Evolutionary conservation across 139 green algal species (phyloP).

Genomic region (Bryopsis sp.): DNA sequence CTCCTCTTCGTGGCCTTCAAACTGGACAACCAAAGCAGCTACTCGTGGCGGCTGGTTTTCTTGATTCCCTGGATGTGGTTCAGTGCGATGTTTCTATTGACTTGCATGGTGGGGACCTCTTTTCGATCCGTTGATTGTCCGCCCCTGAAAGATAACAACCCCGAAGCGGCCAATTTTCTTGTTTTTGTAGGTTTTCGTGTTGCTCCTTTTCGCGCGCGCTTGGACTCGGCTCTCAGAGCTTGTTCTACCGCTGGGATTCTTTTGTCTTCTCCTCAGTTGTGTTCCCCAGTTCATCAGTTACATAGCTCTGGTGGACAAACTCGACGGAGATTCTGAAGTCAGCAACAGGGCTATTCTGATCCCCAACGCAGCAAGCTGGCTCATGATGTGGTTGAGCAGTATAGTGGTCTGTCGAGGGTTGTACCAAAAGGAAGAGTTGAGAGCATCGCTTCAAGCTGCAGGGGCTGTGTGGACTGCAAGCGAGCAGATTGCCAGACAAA

Average conservation of each 20-base stretch:
- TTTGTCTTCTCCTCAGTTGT: constrained; percentile 29
- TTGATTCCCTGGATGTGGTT: constrained; percentile 57
- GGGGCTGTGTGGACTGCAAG: constrained; percentile 33
- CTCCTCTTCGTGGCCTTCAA: constrained; percentile 43
- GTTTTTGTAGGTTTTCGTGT: constrained; percentile 20
- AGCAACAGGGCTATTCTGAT: background rate
- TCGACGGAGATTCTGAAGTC: constrained; percentile 30
- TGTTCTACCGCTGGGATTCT: constrained; percentile 37
- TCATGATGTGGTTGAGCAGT: constrained; percentile 27
- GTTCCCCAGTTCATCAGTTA: constrained; percentile 35
- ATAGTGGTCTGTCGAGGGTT: constrained; percentile 29
- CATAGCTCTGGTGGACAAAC: constrained; percentile 28
- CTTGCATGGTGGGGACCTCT: constrained; percentile 26
- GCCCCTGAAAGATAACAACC: background rate
- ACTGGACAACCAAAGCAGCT: constrained; percentile 35
- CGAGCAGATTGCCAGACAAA: constrained; percentile 23
- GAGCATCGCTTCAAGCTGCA: constrained; percentile 26
- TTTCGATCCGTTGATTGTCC: too few species aligned
- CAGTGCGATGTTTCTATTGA: constrained; percentile 31
- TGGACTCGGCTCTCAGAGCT: constrained; percentile 33
- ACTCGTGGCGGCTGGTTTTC: constrained; percentile 49
- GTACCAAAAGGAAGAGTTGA: constrained; percentile 32
- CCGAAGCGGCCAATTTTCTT: background rate
- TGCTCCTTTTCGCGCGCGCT: constrained; percentile 26
- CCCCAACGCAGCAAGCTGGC: constrained; percentile 24